phyloP scores from a whole-genome alignment of 2,329 filamentous ascomycete genomes.

The Plenodomus biglobosus region DNA sequence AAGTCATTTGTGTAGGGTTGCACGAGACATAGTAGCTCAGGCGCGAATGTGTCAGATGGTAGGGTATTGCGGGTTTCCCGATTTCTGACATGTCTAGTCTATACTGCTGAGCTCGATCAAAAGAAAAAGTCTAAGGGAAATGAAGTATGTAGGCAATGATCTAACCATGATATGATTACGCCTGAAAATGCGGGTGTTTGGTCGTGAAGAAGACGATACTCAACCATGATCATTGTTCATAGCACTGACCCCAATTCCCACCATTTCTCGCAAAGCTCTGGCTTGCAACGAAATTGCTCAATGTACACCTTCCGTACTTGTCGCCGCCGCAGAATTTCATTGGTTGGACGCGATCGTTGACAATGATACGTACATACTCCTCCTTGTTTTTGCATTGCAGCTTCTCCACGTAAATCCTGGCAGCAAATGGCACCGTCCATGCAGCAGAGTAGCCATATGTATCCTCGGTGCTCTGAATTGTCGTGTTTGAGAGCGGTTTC shows the following conservation, averaged over 20 bases:
- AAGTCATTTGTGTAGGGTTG: too few species aligned
- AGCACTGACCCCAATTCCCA: slow-evolving; percentile 72
- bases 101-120: too few species aligned
- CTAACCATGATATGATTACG: too few species aligned
- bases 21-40: too few species aligned
- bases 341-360: slow-evolving; percentile 81
- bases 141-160: too few species aligned
- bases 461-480: slow-evolving; percentile 53
- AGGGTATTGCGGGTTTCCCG: too few species aligned
- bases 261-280: slow-evolving; percentile 71
- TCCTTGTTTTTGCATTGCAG: slow-evolving; percentile 67
- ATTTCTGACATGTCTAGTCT: too few species aligned
- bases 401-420: slow-evolving; percentile 84
- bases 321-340: slow-evolving; percentile 72
- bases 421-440: slow-evolving; percentile 81
- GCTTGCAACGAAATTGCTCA: slow-evolving; percentile 72
- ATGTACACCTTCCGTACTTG: slow-evolving; percentile 66
- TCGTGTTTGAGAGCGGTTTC: slow-evolving; percentile 48
- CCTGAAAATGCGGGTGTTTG: background rate
- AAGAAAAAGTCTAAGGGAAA: too few species aligned
- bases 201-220: background rate
- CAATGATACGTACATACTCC: slow-evolving; percentile 74
- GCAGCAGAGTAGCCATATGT: slow-evolving; percentile 71
- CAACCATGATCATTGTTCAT: slow-evolving; percentile 4
- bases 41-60: too few species aligned